Conservation (phyloP, 2,329 filamentous ascomycete species). For the Thielaviopsis musarum region DNA sequence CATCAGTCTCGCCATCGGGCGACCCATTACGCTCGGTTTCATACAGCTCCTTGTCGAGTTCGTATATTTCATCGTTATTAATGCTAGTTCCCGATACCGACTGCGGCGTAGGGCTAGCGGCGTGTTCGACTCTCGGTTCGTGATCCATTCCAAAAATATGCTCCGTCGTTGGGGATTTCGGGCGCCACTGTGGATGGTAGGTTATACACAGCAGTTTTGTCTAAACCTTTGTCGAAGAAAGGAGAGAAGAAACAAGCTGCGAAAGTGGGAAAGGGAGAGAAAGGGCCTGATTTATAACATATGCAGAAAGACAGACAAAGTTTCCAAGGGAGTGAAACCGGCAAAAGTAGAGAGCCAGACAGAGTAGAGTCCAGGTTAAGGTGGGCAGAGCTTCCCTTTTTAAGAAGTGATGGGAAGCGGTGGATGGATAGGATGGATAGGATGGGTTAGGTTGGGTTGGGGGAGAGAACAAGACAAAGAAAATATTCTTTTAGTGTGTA, state of each 20-base stretch:
- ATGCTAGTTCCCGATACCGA: neutral
- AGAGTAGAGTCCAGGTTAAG: neutral
- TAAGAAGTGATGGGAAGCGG: neutral
- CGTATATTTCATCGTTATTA: neutral
- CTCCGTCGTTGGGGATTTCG: neutral
- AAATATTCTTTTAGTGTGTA: too few species aligned
- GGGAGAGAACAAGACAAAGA: too few species aligned
- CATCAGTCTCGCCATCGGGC: conserved; percentile 1
- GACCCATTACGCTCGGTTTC: conserved; percentile 3
- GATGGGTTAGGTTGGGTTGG: too few species aligned
- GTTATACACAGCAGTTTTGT: neutral
- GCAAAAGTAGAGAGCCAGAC: neutral
- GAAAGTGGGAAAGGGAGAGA: neutral
- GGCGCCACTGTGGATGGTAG: neutral
- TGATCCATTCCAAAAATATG: conserved; percentile 7
- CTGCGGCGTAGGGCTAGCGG: neutral
- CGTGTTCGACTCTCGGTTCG: neutral
- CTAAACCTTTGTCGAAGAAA: neutral
- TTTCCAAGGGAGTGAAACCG: neutral
- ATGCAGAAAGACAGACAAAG: neutral
- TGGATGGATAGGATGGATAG: neutral
- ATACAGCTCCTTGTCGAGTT: neutral
- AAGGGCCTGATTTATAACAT: neutral
- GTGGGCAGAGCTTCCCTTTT: neutral
- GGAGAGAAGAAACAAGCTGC: neutral